phyloP scores from a whole-genome alignment of 345 rosid species.

The Arabis alpina region DNA sequence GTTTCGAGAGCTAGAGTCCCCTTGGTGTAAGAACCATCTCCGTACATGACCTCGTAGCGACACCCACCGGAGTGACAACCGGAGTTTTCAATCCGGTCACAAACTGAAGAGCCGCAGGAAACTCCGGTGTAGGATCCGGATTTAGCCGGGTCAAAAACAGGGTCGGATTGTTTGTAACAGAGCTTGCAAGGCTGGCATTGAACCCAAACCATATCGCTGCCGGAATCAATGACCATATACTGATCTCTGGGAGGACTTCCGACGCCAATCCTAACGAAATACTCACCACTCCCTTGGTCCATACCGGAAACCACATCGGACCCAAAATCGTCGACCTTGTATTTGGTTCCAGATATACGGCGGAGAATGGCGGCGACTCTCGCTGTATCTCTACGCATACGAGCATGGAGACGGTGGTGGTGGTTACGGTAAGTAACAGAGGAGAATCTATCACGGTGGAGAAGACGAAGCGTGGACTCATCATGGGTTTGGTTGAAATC shows the following conservation, averaged over 20 bases:
- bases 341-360: constrained; percentile 47
- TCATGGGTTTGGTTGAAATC: constrained; percentile 35
- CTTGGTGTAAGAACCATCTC: constrained; percentile 93
- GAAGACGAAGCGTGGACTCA: constrained; percentile 52
- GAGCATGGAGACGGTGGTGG: constrained; percentile 61
- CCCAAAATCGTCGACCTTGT: constrained; percentile 61
- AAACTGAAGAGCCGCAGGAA: constrained; percentile 74
- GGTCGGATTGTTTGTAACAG: constrained; percentile 91
- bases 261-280: constrained; percentile 86
- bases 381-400: constrained; percentile 63
- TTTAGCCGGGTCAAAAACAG: constrained; percentile 81
- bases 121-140: constrained; percentile 81
- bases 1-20: constrained; percentile 91
- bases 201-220: constrained; percentile 97
- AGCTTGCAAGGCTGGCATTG: constrained; percentile 93
- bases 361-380: constrained; percentile 63
- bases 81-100: constrained; percentile 72
- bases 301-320: constrained; percentile 93
- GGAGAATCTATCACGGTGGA: constrained; percentile 67
- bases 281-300: constrained; percentile 97
- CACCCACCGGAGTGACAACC: constrained; percentile 83
- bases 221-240: constrained; percentile 91
- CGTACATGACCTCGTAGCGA: constrained; percentile 86
- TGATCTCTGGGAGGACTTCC: constrained; percentile 89
- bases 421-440: constrained; percentile 43